These are phyloP conservation scores for Gentiana dahurica DNA, from an alignment of 257 asterid genomes.

Conservation along the genomic window DNA sequence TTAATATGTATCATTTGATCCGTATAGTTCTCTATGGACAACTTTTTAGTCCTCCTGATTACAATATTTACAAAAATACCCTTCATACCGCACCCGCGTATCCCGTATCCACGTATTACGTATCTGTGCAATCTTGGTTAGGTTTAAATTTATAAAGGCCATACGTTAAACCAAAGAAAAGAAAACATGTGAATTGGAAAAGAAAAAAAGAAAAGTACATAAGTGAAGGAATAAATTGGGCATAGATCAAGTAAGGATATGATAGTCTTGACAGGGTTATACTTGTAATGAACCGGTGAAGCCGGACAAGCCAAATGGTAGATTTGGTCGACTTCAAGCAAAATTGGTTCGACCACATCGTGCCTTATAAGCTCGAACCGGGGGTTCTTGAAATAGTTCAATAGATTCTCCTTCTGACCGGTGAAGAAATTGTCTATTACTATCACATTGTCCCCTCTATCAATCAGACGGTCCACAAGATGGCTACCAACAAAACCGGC, in stretches of 20 bases:
- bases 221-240: not conserved
- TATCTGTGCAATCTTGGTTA: too few relatives aligned
- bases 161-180: too few relatives aligned
- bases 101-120: too few relatives aligned
- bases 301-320: slow-evolving; percentile 98
- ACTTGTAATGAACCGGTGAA: slow-evolving; percentile 88
- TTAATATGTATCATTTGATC: too few relatives aligned
- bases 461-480: slow-evolving; percentile 69
- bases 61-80: too few relatives aligned
- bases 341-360: slow-evolving; percentile 80
- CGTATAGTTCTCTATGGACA: too few relatives aligned
- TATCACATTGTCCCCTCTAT: slow-evolving; percentile 74
- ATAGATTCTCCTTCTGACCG: slow-evolving; percentile 58
- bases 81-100: too few relatives aligned
- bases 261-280: slow-evolving; percentile 87
- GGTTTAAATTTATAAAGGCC: too few relatives aligned
- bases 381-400: slow-evolving; percentile 56
- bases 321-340: slow-evolving; percentile 82
- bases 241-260: slow-evolving; percentile 43
- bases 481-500: slow-evolving; percentile 96
- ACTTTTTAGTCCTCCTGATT: too few relatives aligned
- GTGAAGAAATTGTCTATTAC: slow-evolving; percentile 82
- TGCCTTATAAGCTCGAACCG: slow-evolving; percentile 76
- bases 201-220: not conserved
- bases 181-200: not conserved